These are phyloP conservation scores for Lipomyces yamanashiensis DNA, from an alignment of 805 yeast genomes.

Conservation along the genomic window DNA sequence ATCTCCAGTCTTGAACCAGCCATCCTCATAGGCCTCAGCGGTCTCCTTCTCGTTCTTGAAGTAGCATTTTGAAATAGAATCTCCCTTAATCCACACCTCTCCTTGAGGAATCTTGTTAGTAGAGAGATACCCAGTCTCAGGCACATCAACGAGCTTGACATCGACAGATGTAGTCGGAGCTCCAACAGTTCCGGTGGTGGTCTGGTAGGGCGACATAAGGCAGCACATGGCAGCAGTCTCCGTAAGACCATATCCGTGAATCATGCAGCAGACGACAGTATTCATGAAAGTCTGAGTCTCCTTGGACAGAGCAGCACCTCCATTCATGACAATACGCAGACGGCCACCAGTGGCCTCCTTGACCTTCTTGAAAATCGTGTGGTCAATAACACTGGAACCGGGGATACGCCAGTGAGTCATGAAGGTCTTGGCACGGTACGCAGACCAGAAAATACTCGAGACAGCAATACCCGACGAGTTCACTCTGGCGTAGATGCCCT, in stretches of 20 bases:
- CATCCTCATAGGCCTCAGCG: constrained; percentile 73
- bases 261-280: constrained; percentile 78
- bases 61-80: constrained; percentile 73
- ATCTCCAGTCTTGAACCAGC: constrained; percentile 97
- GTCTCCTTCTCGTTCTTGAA: constrained; percentile 86
- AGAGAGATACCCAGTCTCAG: constrained; percentile 89
- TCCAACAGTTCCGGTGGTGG: constrained; percentile 81
- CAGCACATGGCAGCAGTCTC: constrained; percentile 92
- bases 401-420: constrained; percentile 73
- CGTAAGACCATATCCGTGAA: constrained; percentile 94
- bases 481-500: constrained; percentile 84
- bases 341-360: constrained; percentile 95
- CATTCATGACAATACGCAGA: constrained; percentile 73
- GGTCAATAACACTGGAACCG: constrained; percentile 69
- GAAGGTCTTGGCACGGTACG: constrained; percentile 72
- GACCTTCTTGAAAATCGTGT: constrained; percentile 79
- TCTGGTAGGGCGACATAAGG: constrained; percentile 64
- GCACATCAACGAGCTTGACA: constrained; percentile 85
- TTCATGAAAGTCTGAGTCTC: constrained; percentile 79
- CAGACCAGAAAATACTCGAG: constrained; percentile 88
- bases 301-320: constrained; percentile 86
- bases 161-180: constrained; percentile 81
- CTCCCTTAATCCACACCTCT: constrained; percentile 83
- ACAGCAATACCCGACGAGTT: constrained; percentile 63
- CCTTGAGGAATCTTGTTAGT: constrained; percentile 78